Evolutionary conservation across 2,329 filamentous ascomycete species (phyloP).

Genomic region (Claviceps africana): DNA sequence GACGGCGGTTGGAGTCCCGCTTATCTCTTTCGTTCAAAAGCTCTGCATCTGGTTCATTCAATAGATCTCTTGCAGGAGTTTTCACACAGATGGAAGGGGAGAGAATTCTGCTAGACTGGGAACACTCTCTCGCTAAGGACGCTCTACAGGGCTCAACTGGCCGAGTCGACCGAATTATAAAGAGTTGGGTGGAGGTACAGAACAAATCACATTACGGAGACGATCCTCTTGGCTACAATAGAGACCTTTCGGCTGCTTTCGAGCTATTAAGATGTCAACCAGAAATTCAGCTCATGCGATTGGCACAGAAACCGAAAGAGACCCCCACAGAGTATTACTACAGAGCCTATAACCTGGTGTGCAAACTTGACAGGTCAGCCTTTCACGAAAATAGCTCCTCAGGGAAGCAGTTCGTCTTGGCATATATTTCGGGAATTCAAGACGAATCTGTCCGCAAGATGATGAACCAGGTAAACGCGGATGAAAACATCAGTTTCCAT

Average conservation of each 20-base stretch:
- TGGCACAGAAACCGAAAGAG: slow-evolving; percentile 42
- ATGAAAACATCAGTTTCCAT: slow-evolving; percentile 19
- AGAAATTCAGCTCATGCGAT: slow-evolving; percentile 36
- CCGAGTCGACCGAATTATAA: slow-evolving; percentile 23
- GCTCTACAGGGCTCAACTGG: slow-evolving; percentile 8
- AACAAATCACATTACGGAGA: slow-evolving; percentile 24
- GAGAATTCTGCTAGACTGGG: slow-evolving; percentile 29
- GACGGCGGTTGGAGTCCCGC: slow-evolving; percentile 28
- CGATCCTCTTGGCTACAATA: slow-evolving; percentile 37
- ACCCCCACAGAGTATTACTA: slow-evolving; percentile 33
- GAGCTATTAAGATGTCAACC: slow-evolving; percentile 37
- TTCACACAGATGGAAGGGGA: slow-evolving; percentile 44
- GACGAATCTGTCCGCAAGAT: slow-evolving; percentile 29
- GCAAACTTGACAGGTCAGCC: slow-evolving; percentile 24
- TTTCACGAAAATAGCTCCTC: slow-evolving; percentile 8
- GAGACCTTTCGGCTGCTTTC: slow-evolving; percentile 33
- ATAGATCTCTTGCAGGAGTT: slow-evolving; percentile 39
- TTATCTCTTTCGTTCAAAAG: slow-evolving; percentile 30
- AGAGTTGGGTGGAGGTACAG: slow-evolving; percentile 32
- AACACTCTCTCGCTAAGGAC: slow-evolving; percentile 11
- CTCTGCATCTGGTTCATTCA: slow-evolving; percentile 13
- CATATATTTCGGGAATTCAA: slow-evolving; percentile 40
- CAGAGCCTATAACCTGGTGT: slow-evolving; percentile 21
- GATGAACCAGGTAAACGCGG: slow-evolving; percentile 16
- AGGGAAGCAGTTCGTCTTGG: slow-evolving; percentile 17